These are phyloP conservation scores for Astragalus membranaceus DNA, from an alignment of 306 rosid genomes.

Conservation along the genomic window DNA sequence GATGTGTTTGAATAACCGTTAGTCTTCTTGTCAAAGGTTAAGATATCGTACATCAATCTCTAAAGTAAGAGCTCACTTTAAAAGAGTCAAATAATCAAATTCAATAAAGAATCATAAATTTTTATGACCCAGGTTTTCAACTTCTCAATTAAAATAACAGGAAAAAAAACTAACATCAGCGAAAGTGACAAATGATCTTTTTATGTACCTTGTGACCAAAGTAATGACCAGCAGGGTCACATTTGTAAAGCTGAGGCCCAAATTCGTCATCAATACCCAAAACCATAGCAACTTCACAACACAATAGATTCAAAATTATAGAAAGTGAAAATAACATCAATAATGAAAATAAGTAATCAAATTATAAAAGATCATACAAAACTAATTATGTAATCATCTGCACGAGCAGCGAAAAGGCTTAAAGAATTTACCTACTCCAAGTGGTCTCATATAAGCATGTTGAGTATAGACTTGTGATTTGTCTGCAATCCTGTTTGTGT, in stretches of 20 bases:
- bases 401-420: not conserved
- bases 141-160: not conserved
- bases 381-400: not conserved
- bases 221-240: slow-evolving; percentile 99
- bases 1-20: not conserved
- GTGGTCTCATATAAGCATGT: slow-evolving; percentile 99
- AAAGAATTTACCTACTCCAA: slow-evolving; percentile 77
- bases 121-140: not conserved
- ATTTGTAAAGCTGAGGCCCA: slow-evolving; percentile 86
- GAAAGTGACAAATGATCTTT: slow-evolving; percentile 16
- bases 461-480: slow-evolving; percentile 98
- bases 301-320: slow-evolving; percentile 14
- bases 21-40: not conserved
- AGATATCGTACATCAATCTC: not conserved
- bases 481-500: slow-evolving; percentile 77
- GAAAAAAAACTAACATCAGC: not conserved
- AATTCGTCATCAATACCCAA: slow-evolving; percentile 88
- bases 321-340: slow-evolving; percentile 17
- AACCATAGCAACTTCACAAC: slow-evolving; percentile 79
- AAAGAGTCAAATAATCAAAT: not conserved
- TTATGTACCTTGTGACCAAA: slow-evolving; percentile 90
- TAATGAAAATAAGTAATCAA: not conserved
- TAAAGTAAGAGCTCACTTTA: not conserved
- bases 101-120: not conserved
- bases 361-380: not conserved